Evolutionary conservation across 1,284 basidiomycete genomes (phyloP).

Genomic region (Rhizoctonia solani): DNA sequence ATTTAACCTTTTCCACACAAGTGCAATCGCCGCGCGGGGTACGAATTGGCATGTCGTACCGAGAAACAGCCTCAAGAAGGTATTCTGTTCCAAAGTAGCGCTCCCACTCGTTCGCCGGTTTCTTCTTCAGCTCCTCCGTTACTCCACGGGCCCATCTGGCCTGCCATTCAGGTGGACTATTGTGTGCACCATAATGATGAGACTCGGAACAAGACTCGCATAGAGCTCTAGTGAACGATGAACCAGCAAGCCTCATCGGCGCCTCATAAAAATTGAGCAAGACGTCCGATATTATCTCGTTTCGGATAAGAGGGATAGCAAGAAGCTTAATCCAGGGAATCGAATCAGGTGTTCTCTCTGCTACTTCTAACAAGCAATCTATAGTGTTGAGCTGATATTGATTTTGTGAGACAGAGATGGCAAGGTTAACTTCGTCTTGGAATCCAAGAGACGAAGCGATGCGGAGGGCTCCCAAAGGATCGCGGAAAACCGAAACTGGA

Average conservation of each 20-base stretch:
- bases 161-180: constrained; percentile 15
- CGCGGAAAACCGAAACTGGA: background rate
- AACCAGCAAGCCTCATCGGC: background rate
- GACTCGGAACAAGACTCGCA: background rate
- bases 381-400: background rate
- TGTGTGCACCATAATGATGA: background rate
- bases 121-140: background rate
- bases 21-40: background rate
- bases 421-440: background rate
- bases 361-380: background rate
- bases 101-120: background rate
- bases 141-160: constrained; percentile 2
- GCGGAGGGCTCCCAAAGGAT: background rate
- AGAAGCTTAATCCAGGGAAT: background rate
- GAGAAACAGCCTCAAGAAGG: background rate
- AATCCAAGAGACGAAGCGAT: background rate
- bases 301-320: background rate
- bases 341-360: background rate
- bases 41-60: background rate
- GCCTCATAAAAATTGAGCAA: background rate
- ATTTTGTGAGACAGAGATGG: background rate
- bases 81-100: background rate
- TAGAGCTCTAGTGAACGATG: background rate
- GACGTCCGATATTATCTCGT: background rate
- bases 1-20: background rate